Evolutionary conservation across 2,329 filamentous ascomycete genomes (phyloP), one percentile per base, ranked within the genome.

Genomic region (Aspergillus hortae): DNA sequence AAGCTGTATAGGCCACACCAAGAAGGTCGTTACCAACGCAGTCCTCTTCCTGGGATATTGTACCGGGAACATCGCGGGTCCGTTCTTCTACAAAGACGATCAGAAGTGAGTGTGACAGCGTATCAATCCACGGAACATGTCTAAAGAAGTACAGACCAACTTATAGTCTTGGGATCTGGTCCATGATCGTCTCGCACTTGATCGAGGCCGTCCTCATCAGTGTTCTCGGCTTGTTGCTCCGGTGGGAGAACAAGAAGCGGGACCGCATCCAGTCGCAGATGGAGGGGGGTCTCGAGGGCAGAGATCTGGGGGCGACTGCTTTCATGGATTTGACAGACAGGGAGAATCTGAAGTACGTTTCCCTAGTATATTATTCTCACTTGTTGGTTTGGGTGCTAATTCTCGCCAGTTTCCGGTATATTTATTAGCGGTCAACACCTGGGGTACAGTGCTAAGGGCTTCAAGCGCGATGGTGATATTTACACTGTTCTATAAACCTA

Each of bases 21-120:
- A 85, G 63, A 84, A 86, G 62, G 81, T 85, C 43, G 79, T 85
- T 23, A 82, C 82, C n/a, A 84, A 83, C 19, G 82, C 80, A 1
- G 77, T 83, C 51, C 73, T 84, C 2, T 85, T 83, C 68, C 71
- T 85, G 9, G 81, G 80, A 0, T 81, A 81, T 51, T 84, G 81
- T 59, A 75, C 79, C 1, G 83, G 82, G 4, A 85, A 86, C 59
- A 83, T 86, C 40, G 77, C 76, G 4, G 80, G 82, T 0, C 84
- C 84, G 0, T 85, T 85, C 66, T 85, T 86, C 68, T 86, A 84
- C 66, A 78, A 78, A 46, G 67, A 75, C 0, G 61, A 73, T n/a
- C 80, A 86, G 59, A 67, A 73, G 59, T 72, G 56, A 46, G 51
- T 43, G n/a, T 61, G 42, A 36, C 21, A 36, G 7, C 11, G 1